Evolutionary conservation across 768 basidiomycete species (phyloP), one percentile per base, ranked within the genome.

Genomic region (Cystobasidium tubakii): DNA sequence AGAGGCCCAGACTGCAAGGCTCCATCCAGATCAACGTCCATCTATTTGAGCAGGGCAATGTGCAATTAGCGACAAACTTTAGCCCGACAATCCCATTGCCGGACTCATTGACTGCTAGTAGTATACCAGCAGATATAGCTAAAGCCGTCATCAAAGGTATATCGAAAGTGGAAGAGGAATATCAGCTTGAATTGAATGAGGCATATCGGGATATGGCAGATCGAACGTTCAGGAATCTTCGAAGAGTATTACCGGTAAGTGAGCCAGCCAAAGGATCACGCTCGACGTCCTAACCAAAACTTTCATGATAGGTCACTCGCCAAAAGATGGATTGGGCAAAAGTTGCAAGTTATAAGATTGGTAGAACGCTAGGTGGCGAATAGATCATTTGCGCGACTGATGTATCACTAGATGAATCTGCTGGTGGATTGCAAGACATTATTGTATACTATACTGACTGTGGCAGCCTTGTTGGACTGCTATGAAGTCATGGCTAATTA

Each of bases 11-110:
- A 29, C 84, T 96, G 4, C 81, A 82, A n/a, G 93, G 92, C 0
- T 86, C 84, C 77, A 86, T 96, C 19, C 83, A 88, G 9, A 86
- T 90, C 54, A 90, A 92, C 78, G 88, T 97, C 15, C 96, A 99
- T 81, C 98, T 98, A 79, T 98, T 94, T 79, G 96, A 99, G 81
- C 92, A 96, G 80, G 95, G 95, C 46, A 80, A 97, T 91, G 94
- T 97, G 36, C 96, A 98, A 86, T 85, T 99, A 36, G 84, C 88
- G 31, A 89, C 93, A 15, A 87, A 84, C 4, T 89, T 92, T 79
- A 83, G 84, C 23, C 79, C 90, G 55, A 86, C 87, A 23, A 84
- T 94, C 78, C 81, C 85, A 19, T 72, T 76, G n/a, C 77, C 12
- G 55, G 62, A 25, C 78, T 77, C 29, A 1, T 83, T 89, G 50